Evolutionary conservation across 352 stramenopile genomes (phyloP).

Genomic region (Phytophthora agathidicida): DNA sequence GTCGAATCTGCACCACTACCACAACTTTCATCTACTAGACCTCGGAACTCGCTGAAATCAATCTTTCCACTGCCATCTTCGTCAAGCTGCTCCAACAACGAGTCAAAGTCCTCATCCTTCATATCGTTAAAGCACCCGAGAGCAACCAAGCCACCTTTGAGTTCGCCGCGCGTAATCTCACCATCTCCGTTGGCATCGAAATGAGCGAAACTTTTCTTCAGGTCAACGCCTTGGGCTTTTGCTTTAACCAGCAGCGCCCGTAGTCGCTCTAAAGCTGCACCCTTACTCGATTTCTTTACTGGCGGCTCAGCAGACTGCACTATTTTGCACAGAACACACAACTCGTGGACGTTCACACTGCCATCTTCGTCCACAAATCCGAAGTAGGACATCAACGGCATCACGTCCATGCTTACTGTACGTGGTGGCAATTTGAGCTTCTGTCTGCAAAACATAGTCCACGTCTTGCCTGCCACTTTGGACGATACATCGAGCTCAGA

Average conservation of each 20-base stretch:
- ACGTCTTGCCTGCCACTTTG: conserved; percentile 32
- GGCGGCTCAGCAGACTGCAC: neutral
- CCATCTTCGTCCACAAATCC: conserved; percentile 30
- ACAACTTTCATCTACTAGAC: conserved; percentile 31
- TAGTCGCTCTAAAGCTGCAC: conserved; percentile 18
- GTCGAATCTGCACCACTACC: neutral
- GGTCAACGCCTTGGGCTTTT: conserved; percentile 48
- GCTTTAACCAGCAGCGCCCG: conserved; percentile 38
- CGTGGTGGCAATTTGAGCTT: conserved; percentile 33
- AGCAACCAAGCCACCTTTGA: conserved; percentile 50
- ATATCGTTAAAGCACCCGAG: conserved; percentile 61
- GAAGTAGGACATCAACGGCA: conserved; percentile 36
- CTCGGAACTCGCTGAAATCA: conserved; percentile 62
- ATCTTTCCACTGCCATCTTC: conserved; percentile 59
- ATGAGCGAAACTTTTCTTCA: conserved; percentile 58
- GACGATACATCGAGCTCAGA: conserved; percentile 4
- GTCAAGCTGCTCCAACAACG: conserved; percentile 55
- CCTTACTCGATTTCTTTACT: conserved; percentile 2
- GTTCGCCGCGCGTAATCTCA: conserved; percentile 58
- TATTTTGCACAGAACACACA: conserved; percentile 30
- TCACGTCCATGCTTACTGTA: conserved; percentile 21
- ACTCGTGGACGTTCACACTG: conserved; percentile 32
- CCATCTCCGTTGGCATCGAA: conserved; percentile 75
- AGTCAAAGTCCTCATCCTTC: conserved; percentile 42
- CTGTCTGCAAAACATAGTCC: conserved; percentile 38